Conservation (phyloP, 106 monocot species). For the Ottelia alismoides region DNA sequence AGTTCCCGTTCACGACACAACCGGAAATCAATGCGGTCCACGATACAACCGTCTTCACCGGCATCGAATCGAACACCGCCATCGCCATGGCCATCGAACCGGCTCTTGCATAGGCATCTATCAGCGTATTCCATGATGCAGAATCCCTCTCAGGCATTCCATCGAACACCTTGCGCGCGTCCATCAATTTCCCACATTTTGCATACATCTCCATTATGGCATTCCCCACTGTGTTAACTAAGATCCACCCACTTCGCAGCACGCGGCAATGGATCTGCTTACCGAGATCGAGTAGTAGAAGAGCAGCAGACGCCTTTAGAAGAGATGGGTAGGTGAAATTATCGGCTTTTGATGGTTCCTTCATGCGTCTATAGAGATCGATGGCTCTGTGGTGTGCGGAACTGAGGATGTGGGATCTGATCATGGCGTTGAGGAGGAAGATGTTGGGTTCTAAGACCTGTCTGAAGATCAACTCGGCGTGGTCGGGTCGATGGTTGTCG, state of each 20-base stretch:
- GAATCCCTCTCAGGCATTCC: constrained; percentile 46
- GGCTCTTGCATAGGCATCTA: constrained; percentile 32
- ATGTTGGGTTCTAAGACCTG: constrained; percentile 32
- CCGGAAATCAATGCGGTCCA: constrained; percentile 79
- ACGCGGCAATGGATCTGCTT: constrained; percentile 40
- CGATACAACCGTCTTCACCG: constrained; percentile 43
- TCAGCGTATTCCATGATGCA: constrained; percentile 43
- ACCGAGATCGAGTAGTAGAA: constrained; percentile 19
- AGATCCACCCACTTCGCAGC: constrained; percentile 26
- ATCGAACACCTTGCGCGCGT: constrained; percentile 36
- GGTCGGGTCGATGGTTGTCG: constrained; percentile 8
- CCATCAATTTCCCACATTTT: constrained; percentile 18
- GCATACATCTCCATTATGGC: constrained; percentile 58
- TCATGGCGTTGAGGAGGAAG: constrained; percentile 54
- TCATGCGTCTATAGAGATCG: constrained; percentile 33
- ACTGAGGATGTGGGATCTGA: constrained; percentile 28
- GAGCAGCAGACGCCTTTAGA: constrained; percentile 38
- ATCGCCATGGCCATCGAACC: constrained; percentile 36
- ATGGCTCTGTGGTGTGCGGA: constrained; percentile 9
- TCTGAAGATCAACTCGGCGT: constrained; percentile 43
- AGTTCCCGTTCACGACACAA: constrained; percentile 20
- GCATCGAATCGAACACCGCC: constrained; percentile 45
- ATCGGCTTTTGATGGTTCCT: too few species aligned
- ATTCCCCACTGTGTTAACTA: constrained; percentile 26
- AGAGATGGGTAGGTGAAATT: constrained; percentile 65